These are phyloP conservation scores for Termitomyces sp. DNA, from an alignment of 768 basidiomycete species.

Conservation along the genomic window DNA sequence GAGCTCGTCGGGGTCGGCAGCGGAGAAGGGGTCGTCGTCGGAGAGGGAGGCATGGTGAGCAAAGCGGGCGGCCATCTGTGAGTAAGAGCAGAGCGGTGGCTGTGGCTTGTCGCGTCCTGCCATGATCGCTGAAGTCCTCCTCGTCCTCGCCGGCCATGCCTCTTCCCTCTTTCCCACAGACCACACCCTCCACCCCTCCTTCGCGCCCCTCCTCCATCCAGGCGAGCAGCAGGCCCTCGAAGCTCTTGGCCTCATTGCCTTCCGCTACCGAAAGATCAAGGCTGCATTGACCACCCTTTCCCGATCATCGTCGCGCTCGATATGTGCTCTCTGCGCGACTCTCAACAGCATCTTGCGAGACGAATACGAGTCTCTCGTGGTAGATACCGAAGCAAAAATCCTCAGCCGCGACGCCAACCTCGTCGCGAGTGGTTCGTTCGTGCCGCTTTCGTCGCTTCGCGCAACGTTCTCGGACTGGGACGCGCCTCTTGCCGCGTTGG, in stretches of 20 bases:
- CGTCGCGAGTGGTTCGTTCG: slow-evolving; percentile 77
- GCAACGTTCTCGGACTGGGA: slow-evolving; percentile 89
- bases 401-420: slow-evolving; percentile 68
- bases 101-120: slow-evolving; percentile 8
- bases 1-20: slow-evolving; percentile 44
- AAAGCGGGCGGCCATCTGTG: slow-evolving; percentile 11
- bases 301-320: slow-evolving; percentile 63
- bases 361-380: slow-evolving; percentile 76
- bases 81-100: slow-evolving; percentile 2
- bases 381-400: slow-evolving; percentile 77
- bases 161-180: slow-evolving; percentile 76
- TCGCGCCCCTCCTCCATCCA: slow-evolving; percentile 74
- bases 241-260: slow-evolving; percentile 68
- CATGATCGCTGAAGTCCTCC: slow-evolving; percentile 85
- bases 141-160: slow-evolving; percentile 81
- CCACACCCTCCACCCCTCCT: slow-evolving; percentile 54
- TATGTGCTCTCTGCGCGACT: slow-evolving; percentile 73
- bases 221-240: slow-evolving; percentile 86
- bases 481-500: slow-evolving; percentile 72
- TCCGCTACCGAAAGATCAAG: slow-evolving; percentile 71
- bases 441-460: slow-evolving; percentile 79
- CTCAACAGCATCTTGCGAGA: slow-evolving; percentile 68
- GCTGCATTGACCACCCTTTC: slow-evolving; percentile 44
- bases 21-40: slow-evolving; percentile 68
- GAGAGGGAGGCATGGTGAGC: slow-evolving; percentile 24